Evolutionary conservation across 2,329 filamentous ascomycete species (phyloP).

Genomic region (Ascocoryne sarcoides): DNA sequence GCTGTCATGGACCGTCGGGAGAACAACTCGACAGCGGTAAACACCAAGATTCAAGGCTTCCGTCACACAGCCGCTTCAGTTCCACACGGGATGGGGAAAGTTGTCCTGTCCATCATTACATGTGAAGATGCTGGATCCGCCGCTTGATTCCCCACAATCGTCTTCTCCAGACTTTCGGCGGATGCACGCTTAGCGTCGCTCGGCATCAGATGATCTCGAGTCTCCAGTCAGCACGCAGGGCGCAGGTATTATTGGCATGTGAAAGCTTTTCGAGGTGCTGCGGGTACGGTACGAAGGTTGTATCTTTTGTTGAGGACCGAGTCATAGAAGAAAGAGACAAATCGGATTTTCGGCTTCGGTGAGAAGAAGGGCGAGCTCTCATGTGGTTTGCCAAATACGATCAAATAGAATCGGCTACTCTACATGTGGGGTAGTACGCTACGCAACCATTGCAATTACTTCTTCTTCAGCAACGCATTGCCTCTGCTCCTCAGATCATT

Average conservation of each 20-base stretch:
- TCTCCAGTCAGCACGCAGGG: background rate
- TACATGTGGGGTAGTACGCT: no score
- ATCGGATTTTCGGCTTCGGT: no score
- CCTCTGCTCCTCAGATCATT: background rate
- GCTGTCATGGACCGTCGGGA: background rate
- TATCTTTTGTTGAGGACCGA: no score
- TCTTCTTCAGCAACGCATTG: background rate
- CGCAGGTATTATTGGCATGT: background rate
- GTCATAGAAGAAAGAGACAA: no score
- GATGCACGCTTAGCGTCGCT: no score
- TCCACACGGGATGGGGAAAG: background rate
- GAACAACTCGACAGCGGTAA: background rate
- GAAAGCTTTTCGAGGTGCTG: no score
- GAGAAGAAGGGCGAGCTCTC: no score
- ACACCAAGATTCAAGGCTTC: background rate
- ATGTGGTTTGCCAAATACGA: no score
- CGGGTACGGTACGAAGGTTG: no score
- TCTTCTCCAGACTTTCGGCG: constrained; percentile 2
- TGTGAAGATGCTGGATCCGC: constrained; percentile 5
- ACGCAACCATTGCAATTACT: no score
- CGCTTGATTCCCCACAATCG: constrained; percentile 5
- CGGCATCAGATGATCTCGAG: constrained; percentile 4
- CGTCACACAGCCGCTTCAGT: constrained; percentile 1
- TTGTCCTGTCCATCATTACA: background rate
- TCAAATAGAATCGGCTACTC: no score